phyloP scores from a whole-genome alignment of 169 alveolate species.

The Eimeria sp. region DNA sequence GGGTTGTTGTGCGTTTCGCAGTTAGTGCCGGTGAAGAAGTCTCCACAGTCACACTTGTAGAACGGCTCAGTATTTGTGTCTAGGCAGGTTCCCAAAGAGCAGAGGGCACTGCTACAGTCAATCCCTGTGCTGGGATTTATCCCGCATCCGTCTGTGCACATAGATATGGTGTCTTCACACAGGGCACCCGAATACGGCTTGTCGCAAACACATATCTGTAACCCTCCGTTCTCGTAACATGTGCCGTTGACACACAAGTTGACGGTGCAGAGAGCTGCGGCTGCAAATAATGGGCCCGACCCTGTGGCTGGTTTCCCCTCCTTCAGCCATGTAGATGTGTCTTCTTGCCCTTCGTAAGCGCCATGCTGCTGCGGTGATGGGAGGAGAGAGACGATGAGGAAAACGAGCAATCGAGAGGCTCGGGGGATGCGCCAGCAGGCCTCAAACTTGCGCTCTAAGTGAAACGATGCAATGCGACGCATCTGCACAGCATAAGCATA shows the following conservation, averaged over 20 bases:
- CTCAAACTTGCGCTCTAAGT: not conserved
- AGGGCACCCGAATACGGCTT: slow-evolving; percentile 66
- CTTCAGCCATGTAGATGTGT: not conserved
- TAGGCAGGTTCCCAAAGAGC: slow-evolving; percentile 71
- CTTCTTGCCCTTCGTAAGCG: not conserved
- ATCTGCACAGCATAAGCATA: not conserved
- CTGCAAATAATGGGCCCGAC: slow-evolving; percentile 21
- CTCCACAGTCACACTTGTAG: slow-evolving; percentile 76
- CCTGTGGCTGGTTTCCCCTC: not conserved
- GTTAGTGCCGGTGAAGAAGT: slow-evolving; percentile 70
- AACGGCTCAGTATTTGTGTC: slow-evolving; percentile 72
- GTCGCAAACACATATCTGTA: slow-evolving; percentile 78
- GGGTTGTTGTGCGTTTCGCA: slow-evolving; percentile 82
- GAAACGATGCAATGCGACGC: not conserved
- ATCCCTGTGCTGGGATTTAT: slow-evolving; percentile 70
- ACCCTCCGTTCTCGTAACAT: slow-evolving; percentile 72
- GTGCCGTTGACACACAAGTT: slow-evolving; percentile 76
- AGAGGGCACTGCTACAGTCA: slow-evolving; percentile 76
- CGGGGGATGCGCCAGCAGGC: not conserved
- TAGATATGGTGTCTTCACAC: slow-evolving; percentile 53
- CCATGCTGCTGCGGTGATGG: slow-evolving; percentile 11
- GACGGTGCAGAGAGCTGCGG: slow-evolving; percentile 62
- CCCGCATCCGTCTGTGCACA: slow-evolving; percentile 78
- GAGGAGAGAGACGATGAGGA: not conserved
- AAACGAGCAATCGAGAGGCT: not conserved